A percentile compares a stretch with the other conserved stretches of the same genome.
phyloP scores from a whole-genome alignment of 768 basidiomycete species.

The Brasilioporus rufonigricans region DNA sequence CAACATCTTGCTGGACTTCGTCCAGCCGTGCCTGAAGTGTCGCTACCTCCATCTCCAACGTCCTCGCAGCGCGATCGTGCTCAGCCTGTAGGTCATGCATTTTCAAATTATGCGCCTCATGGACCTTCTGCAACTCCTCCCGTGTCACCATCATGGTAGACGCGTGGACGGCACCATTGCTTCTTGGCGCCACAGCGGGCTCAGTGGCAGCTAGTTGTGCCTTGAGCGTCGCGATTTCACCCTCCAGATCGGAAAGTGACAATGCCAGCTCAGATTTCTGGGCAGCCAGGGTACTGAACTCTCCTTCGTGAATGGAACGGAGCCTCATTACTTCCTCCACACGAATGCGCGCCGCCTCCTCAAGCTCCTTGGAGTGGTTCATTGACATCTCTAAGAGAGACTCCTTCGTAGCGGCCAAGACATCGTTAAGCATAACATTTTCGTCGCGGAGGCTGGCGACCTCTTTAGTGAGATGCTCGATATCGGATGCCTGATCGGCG shows the following conservation, averaged over 20 bases:
- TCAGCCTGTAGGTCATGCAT: slow-evolving; percentile 69
- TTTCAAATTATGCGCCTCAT: slow-evolving; percentile 84
- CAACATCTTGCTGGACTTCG: slow-evolving; percentile 59
- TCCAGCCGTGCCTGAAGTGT: slow-evolving; percentile 45
- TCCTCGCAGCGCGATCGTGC: slow-evolving; percentile 57
- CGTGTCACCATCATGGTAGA: slow-evolving; percentile 53
- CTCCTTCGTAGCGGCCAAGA: slow-evolving; percentile 64
- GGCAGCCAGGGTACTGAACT: slow-evolving; percentile 50
- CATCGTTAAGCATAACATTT: slow-evolving; percentile 59
- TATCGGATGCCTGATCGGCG: slow-evolving; percentile 52
- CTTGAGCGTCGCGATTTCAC: slow-evolving; percentile 66
- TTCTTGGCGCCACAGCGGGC: slow-evolving; percentile 47
- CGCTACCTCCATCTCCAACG: slow-evolving; percentile 56
- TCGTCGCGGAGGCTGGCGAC: slow-evolving; percentile 68
- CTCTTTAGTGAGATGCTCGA: slow-evolving; percentile 55
- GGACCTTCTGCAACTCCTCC: slow-evolving; percentile 73
- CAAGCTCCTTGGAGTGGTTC: slow-evolving; percentile 70
- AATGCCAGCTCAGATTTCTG: slow-evolving; percentile 64
- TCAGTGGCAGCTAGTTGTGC: slow-evolving; percentile 52
- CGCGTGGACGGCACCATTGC: slow-evolving; percentile 45
- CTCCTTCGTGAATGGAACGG: slow-evolving; percentile 56
- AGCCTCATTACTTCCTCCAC: slow-evolving; percentile 70
- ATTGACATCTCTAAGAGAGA: slow-evolving; percentile 69
- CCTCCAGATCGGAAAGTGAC: slow-evolving; percentile 71
- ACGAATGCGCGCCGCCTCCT: slow-evolving; percentile 67